phyloP scores from a whole-genome alignment of 345 rosid genomes.

The Boechera retrofracta region DNA sequence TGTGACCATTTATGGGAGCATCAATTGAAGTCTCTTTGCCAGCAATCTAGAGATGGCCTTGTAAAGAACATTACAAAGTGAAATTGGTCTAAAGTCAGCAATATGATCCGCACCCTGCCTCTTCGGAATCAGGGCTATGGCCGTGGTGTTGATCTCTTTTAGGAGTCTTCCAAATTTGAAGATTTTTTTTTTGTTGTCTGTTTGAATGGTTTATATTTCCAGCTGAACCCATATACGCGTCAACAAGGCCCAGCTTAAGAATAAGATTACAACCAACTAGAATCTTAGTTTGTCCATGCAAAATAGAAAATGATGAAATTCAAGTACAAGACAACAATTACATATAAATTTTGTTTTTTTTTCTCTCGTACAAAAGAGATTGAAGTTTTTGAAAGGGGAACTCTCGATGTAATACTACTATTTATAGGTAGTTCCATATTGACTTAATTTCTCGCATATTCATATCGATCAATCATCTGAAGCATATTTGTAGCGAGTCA shows the following conservation, averaged over 20 bases:
- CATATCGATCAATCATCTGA: constrained; percentile 18
- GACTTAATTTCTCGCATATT: constrained; percentile 2
- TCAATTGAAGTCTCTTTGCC: too few species aligned
- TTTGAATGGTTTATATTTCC: too few species aligned
- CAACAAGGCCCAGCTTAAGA: not conserved
- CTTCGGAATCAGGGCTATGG: too few species aligned
- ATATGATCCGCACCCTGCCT: too few species aligned
- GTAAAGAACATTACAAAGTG: too few species aligned
- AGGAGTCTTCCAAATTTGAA: too few species aligned
- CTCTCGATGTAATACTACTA: constrained; percentile 9
- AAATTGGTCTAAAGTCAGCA: too few species aligned
- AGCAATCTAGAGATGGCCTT: too few species aligned
- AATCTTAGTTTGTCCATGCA: constrained; percentile 1
- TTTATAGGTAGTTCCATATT: not conserved
- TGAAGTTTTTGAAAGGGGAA: constrained; percentile 48
- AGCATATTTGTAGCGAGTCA: not conserved
- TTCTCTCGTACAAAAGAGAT: constrained; percentile 22
- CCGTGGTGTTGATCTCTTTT: too few species aligned
- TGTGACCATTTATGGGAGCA: too few species aligned
- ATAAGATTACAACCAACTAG: constrained; percentile 3
- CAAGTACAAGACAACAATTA: constrained; percentile 21
- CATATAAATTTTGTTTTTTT: not conserved
- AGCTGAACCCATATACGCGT: not conserved
- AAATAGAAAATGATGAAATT: not conserved
- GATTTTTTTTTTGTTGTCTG: too few species aligned